These are phyloP conservation scores for Mantamonas sphyraenae DNA, from an alignment of 78 protist genomes.

Conservation along the genomic window DNA sequence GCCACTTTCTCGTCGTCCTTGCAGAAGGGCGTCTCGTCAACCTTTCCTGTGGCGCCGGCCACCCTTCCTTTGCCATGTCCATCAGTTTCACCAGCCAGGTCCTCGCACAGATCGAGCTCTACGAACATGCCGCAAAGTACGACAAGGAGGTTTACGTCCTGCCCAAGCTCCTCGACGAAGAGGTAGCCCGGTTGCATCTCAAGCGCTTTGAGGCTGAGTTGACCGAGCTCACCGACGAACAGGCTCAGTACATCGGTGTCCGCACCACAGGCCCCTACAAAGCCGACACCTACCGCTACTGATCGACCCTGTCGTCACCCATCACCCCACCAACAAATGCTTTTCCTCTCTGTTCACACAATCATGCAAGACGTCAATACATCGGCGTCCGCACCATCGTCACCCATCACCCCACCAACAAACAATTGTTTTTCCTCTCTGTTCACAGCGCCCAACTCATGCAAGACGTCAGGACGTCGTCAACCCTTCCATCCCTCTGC, in stretches of 20 bases:
- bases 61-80: conserved; percentile 98
- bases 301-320: too few species aligned
- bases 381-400: too few species aligned
- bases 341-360: too few species aligned
- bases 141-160: conserved; percentile 80
- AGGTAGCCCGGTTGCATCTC: conserved; percentile 96
- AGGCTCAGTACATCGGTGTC: conserved; percentile 83
- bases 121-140: conserved; percentile 68
- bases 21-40: conserved; percentile 98
- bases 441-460: too few species aligned
- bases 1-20: conserved; percentile 85
- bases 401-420: too few species aligned
- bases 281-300: conserved; percentile 72
- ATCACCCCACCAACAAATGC: too few species aligned
- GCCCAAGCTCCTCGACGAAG: conserved; percentile 97
- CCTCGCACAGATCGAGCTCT: conserved; percentile 95
- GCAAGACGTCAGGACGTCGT: too few species aligned
- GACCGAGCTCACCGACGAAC: conserved; percentile 72
- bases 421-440: too few species aligned
- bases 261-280: conserved; percentile 79
- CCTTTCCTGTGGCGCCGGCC: conserved; percentile 99
- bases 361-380: too few species aligned
- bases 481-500: too few species aligned
- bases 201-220: conserved; percentile 82
- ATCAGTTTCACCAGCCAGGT: conserved; percentile 94